These are phyloP conservation scores for Pyrus hybrid DNA, from an alignment of 331 rosid species.

Conservation along the genomic window DNA sequence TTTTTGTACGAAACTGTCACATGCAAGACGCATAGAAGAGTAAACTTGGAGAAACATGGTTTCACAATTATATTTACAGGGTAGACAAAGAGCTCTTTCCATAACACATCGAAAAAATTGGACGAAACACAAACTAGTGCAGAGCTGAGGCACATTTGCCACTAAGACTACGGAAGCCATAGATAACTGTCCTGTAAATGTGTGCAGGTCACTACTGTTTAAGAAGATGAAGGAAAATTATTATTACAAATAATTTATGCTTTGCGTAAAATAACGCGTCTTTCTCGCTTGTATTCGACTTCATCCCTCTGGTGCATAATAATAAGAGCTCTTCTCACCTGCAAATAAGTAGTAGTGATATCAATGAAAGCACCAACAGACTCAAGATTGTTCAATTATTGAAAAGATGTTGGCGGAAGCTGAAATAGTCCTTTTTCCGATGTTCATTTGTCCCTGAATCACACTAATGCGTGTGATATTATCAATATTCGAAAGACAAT, in stretches of 20 bases:
- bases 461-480: background rate
- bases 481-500: background rate
- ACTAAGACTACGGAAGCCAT: background rate
- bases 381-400: too few relatives aligned
- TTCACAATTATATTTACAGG: background rate
- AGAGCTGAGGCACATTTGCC: background rate
- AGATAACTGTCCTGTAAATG: background rate
- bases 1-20: background rate
- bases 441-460: background rate
- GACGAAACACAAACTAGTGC: background rate
- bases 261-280: constrained; percentile 70
- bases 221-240: too few relatives aligned
- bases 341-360: constrained; percentile 11
- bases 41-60: background rate
- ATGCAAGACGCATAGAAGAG: background rate
- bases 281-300: constrained; percentile 95
- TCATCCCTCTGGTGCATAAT: constrained; percentile 99
- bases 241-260: constrained; percentile 21
- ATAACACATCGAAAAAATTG: background rate
- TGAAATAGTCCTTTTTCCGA: background rate
- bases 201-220: background rate
- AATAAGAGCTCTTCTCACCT: constrained; percentile 96
- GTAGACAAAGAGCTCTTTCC: background rate
- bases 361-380: constrained; percentile 2
- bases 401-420: background rate